phyloP scores from a whole-genome alignment of 768 basidiomycete species.

The Clitopilus passeckerianus region DNA sequence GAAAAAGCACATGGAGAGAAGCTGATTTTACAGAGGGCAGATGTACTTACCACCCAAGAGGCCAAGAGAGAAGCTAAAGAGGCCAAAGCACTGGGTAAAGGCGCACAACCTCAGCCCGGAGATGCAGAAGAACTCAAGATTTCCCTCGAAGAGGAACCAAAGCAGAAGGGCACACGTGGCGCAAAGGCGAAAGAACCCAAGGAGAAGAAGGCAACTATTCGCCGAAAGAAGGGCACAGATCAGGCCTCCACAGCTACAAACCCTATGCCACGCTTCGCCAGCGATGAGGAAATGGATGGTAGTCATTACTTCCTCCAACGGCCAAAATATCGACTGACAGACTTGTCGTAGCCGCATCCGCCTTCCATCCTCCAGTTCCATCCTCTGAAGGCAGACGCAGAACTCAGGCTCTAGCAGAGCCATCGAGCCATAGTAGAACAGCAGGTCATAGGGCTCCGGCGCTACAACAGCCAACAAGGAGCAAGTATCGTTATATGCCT shows the following conservation, averaged over 20 bases:
- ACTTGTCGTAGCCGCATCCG: background rate
- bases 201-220: constrained; percentile 19
- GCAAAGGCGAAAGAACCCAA: constrained; percentile 16
- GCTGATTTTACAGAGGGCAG: constrained; percentile 33
- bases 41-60: constrained; percentile 28
- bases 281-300: background rate
- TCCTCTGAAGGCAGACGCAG: background rate
- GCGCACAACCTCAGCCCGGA: background rate
- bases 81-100: background rate
- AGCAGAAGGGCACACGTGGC: constrained; percentile 21
- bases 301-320: constrained; percentile 2
- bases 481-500: constrained; percentile 29
- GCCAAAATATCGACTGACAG: background rate
- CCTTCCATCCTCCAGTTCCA: background rate
- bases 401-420: background rate
- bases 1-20: constrained; percentile 32
- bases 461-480: background rate
- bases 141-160: constrained; percentile 17
- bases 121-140: constrained; percentile 14
- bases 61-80: constrained; percentile 20
- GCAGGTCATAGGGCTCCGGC: background rate
- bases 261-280: background rate
- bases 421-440: background rate
- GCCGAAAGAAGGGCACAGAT: background rate
- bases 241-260: background rate